A percentile compares a stretch with the other conserved stretches of the same genome.
phyloP scores from a whole-genome alignment of 495 filamentous ascomycete species.

The Lasiosphaeria ovina region DNA sequence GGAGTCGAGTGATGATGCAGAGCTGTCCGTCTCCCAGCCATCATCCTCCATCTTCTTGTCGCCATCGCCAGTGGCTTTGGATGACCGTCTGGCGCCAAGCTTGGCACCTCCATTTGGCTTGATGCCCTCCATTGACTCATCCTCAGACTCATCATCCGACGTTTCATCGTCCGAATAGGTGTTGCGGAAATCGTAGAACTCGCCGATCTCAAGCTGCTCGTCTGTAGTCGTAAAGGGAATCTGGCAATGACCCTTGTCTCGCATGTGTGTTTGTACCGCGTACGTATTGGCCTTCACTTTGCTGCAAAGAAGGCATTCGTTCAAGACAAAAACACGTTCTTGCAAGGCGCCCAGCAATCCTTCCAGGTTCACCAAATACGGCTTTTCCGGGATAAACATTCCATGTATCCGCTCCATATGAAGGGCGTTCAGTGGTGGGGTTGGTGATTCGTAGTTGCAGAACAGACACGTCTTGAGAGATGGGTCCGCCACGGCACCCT shows the following conservation, averaged over 20 bases:
- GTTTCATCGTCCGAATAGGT: conserved; percentile 79
- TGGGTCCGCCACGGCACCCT: conserved; percentile 22
- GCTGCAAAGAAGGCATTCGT: conserved; percentile 73
- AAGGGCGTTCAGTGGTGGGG: conserved; percentile 65
- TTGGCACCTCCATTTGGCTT: conserved; percentile 58
- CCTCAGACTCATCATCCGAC: conserved; percentile 67
- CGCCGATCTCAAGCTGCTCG: conserved; percentile 92
- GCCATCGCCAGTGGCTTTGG: conserved; percentile 48
- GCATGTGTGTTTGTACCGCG: conserved; percentile 91
- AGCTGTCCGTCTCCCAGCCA: conserved; percentile 87
- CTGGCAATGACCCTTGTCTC: conserved; percentile 93
- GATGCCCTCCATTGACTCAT: conserved; percentile 53
- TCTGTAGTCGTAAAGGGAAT: conserved; percentile 87
- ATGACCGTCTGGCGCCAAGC: conserved; percentile 49
- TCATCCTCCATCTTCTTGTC: conserved; percentile 37
- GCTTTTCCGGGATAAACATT: conserved; percentile 90
- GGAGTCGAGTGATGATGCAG: conserved; percentile 76
- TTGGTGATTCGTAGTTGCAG: conserved; percentile 78
- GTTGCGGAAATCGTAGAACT: conserved; percentile 95
- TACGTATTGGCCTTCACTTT: conserved; percentile 68
- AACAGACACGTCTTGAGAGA: conserved; percentile 77
- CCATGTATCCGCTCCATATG: conserved; percentile 94
- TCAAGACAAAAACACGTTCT: conserved; percentile 71
- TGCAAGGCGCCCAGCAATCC: conserved; percentile 76
- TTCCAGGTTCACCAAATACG: conserved; percentile 76